Conservation (phyloP, 805 yeast genomes). For the Myxozyma mucilagina region DNA sequence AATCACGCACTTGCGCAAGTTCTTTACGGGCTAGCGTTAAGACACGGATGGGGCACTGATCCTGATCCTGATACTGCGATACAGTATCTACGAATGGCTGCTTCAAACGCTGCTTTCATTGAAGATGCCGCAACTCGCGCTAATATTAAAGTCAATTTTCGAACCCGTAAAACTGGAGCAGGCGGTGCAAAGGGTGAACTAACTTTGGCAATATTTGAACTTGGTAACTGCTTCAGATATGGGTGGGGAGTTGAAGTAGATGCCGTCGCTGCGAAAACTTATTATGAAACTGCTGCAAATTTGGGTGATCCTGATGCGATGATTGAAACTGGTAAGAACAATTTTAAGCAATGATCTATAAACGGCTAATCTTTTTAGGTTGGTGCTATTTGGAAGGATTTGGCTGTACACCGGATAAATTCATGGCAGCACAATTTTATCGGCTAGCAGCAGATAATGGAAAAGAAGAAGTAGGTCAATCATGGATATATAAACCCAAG, state of each 20-base stretch:
- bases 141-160: constrained; percentile 7
- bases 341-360: neutral
- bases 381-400: constrained; percentile 37
- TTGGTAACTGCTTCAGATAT: constrained; percentile 39
- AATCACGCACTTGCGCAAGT: constrained; percentile 39
- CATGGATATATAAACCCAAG: constrained; percentile 42
- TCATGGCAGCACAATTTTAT: constrained; percentile 39
- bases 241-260: constrained; percentile 41
- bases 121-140: constrained; percentile 23
- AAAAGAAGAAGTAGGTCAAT: constrained; percentile 38
- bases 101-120: constrained; percentile 33
- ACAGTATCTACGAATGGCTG: constrained; percentile 34
- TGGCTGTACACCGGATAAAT: constrained; percentile 38
- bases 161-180: constrained; percentile 18
- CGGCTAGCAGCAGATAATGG: constrained; percentile 39
- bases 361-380: neutral
- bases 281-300: constrained; percentile 39
- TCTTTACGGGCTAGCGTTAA: constrained; percentile 36
- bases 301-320: constrained; percentile 40
- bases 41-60: constrained; percentile 41
- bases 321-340: constrained; percentile 33
- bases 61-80: constrained; percentile 33
- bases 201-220: constrained; percentile 37
- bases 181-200: constrained; percentile 35
- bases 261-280: constrained; percentile 34